phyloP scores from a whole-genome alignment of 1,284 basidiomycete genomes.

The Coniophora puteana region DNA sequence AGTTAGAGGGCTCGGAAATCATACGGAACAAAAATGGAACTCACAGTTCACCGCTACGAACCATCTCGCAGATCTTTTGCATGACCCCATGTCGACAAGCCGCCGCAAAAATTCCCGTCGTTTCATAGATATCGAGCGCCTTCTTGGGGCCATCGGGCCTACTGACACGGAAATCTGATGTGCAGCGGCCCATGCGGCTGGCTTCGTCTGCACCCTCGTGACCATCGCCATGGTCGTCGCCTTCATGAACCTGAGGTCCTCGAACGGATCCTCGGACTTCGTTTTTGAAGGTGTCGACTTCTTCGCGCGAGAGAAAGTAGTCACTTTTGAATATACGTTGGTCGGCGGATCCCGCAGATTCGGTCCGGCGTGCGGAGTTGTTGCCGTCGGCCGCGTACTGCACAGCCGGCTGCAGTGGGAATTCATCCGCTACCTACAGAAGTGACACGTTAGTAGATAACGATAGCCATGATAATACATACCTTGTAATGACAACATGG shows the following conservation, averaged over 20 bases:
- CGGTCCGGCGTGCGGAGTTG: slow-evolving; percentile 6
- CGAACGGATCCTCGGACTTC: slow-evolving; percentile 1
- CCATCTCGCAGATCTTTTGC: slow-evolving; percentile 17
- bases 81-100: slow-evolving; percentile 20
- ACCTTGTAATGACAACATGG: too few relatives aligned
- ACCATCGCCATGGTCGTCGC: neutral
- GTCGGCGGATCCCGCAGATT: slow-evolving; percentile 6
- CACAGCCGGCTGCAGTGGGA: slow-evolving; percentile 2
- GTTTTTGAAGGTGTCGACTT: slow-evolving; percentile 14
- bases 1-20: neutral
- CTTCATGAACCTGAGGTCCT: neutral
- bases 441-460: too few relatives aligned
- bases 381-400: slow-evolving; percentile 9
- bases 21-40: neutral
- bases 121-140: neutral
- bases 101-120: slow-evolving; percentile 16
- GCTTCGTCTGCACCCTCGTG: neutral
- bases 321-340: slow-evolving; percentile 1
- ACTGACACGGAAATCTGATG: neutral
- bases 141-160: neutral
- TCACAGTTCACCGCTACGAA: slow-evolving; percentile 12
- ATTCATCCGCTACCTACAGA: slow-evolving; percentile 5
- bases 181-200: neutral
- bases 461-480: too few relatives aligned
- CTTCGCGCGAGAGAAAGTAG: slow-evolving; percentile 6